A percentile compares a stretch with the other conserved stretches of the same genome.
These are phyloP conservation scores for Pisolithus marmoratus DNA, from an alignment of 768 basidiomycete species.

Conservation along the genomic window DNA sequence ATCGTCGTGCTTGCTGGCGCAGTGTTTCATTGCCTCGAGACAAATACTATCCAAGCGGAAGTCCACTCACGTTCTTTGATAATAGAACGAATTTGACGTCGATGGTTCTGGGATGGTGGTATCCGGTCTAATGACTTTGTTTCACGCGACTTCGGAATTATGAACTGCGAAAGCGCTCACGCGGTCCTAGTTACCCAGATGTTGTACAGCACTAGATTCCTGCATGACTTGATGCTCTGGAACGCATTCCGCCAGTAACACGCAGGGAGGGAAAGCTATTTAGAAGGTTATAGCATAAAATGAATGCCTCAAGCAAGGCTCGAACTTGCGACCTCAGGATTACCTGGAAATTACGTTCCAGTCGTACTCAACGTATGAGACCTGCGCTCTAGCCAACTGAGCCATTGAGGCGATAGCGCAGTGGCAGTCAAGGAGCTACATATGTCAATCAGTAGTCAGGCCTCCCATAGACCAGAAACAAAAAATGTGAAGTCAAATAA, in stretches of 20 bases:
- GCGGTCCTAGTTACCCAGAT: too few relatives aligned
- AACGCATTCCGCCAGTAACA: too few relatives aligned
- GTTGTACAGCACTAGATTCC: too few relatives aligned
- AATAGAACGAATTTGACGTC: not conserved
- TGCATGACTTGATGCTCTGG: too few relatives aligned
- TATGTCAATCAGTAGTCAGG: too few relatives aligned
- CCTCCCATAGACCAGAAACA: too few relatives aligned
- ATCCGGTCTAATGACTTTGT: not conserved
- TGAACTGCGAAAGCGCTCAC: too few relatives aligned
- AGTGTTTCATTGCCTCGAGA: constrained; percentile 4
- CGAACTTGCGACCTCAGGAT: constrained; percentile 62
- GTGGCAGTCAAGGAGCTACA: too few relatives aligned
- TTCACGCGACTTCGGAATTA: too few relatives aligned
- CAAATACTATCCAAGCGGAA: constrained; percentile 7
- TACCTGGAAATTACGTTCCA: constrained; percentile 20
- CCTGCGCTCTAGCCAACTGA: constrained; percentile 54
- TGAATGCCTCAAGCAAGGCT: constrained; percentile 47
- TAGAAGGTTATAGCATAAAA: constrained; percentile 5
- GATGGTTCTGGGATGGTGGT: not conserved
- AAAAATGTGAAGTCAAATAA: too few relatives aligned
- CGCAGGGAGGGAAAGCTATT: too few relatives aligned
- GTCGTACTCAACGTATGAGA: constrained; percentile 40
- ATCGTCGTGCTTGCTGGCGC: constrained; percentile 11
- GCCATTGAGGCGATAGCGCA: constrained; percentile 30
- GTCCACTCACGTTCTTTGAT: constrained; percentile 4